Evolutionary conservation across 2,329 filamentous ascomycete genomes (phyloP), one percentile per base, ranked within the genome.

Genomic region (Lasiodiplodia sp.): DNA sequence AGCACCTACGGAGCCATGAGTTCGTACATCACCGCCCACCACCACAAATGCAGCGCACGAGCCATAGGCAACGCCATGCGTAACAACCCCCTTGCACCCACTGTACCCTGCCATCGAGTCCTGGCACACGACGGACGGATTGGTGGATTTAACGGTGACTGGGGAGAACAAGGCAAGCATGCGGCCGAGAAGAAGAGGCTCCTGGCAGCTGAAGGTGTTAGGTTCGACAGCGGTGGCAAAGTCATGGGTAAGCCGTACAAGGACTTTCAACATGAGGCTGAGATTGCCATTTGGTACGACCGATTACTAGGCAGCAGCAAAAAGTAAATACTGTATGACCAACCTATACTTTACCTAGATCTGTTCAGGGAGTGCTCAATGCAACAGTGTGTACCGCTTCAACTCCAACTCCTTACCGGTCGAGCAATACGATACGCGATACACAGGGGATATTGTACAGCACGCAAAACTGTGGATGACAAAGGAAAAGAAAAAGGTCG

Each of bases 91-190:
- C 47, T 81, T 56, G 80, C 81, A 8, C 81, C 81, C 1, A 76
- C 78, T 21, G 80, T 83, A 5, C 81, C 81, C 0, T 83, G 81
- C 60, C 81, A 83, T 70, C 72, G 81, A 3, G 76, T 79, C 6
- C 66, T 80, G 58, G 77, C 78, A 84, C 58, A 63, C 12, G 58
- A 63, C 5, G 58, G 58, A 23, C 28, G 58, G 7, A 52, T 63
- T 21, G 58, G 85, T 18, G 85, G 85, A 12, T 87, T 86, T 72
- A 81, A 82, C 47, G 85, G 85, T 16, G 77, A 79, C 40, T 84
- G 84, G 83, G 79, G 81, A 31, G 81, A 82, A 68, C 76, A 81
- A n/a, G 81, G 81, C 5, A 78, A 79, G 70, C 78, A 79, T 73
- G 80, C 80, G 14, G 73, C 72, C 21, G 76, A 81, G 69, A 85